Evolutionary conservation across 2,329 filamentous ascomycete species (phyloP).

Genomic region (Bipolaris sorokiniana): DNA sequence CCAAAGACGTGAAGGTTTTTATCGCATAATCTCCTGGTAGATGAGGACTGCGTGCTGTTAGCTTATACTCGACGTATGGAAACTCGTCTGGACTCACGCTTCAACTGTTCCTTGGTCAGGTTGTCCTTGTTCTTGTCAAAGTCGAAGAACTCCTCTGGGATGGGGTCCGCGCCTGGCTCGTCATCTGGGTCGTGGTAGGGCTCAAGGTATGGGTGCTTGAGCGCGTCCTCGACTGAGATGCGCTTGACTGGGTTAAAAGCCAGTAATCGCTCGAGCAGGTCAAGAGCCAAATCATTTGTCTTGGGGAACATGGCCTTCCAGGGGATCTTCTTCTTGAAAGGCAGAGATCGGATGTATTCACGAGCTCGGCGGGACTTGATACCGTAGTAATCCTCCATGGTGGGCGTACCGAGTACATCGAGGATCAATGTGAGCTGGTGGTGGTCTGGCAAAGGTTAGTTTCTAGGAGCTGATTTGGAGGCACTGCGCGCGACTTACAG

Average conservation of each 20-base stretch:
- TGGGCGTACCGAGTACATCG: slow-evolving; percentile 95
- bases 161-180: slow-evolving; percentile 93
- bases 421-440: slow-evolving; percentile 97
- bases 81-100: slow-evolving; percentile 63
- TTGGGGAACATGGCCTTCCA: slow-evolving; percentile 98
- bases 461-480: slow-evolving; percentile 9
- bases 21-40: slow-evolving; percentile 94
- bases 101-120: slow-evolving; percentile 96
- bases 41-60: slow-evolving; percentile 69
- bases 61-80: not conserved
- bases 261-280: slow-evolving; percentile 91
- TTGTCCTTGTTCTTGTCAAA: slow-evolving; percentile 99
- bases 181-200: slow-evolving; percentile 99
- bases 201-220: slow-evolving; percentile 97
- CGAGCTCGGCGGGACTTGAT: slow-evolving; percentile 98
- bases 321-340: slow-evolving; percentile 99
- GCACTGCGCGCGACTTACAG: slow-evolving; percentile 64
- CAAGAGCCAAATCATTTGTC: slow-evolving; percentile 95
- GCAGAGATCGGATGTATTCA: slow-evolving; percentile 96
- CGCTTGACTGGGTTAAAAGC: slow-evolving; percentile 99
- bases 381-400: slow-evolving; percentile 99
- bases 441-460: slow-evolving; percentile 68
- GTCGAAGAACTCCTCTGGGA: slow-evolving; percentile 99
- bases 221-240: slow-evolving; percentile 95
- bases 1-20: slow-evolving; percentile 46